Conservation (phyloP, 495 filamentous ascomycete genomes). For the Delitschia confertaspora region DNA sequence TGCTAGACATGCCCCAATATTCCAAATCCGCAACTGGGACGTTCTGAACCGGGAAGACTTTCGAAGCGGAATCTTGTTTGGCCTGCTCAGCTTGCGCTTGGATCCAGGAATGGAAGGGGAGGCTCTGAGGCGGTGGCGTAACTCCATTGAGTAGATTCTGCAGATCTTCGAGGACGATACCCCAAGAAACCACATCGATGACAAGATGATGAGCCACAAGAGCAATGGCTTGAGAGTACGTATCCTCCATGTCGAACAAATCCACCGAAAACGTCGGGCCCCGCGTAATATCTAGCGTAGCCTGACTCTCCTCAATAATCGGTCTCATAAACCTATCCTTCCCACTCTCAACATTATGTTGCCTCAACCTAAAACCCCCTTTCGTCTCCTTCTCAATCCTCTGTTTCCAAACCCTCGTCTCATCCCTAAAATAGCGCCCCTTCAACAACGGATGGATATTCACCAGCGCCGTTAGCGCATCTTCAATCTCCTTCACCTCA, state of each 20-base stretch:
- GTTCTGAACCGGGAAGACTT: constrained; percentile 11
- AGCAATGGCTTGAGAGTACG: constrained; percentile 12
- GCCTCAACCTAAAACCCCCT: constrained; percentile 13
- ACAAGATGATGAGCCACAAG: constrained; percentile 27
- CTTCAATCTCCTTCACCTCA: constrained; percentile 40
- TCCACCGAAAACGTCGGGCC: constrained; percentile 25
- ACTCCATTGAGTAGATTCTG: constrained; percentile 21
- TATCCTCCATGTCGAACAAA: constrained; percentile 18
- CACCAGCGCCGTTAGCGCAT: constrained; percentile 51
- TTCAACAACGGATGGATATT: constrained; percentile 65
- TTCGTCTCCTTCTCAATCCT: constrained; percentile 14
- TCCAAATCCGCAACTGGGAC: constrained; percentile 11
- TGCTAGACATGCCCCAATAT: constrained; percentile 26
- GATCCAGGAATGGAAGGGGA: constrained; percentile 25
- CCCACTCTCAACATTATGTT: constrained; percentile 2
- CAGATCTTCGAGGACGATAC: constrained; percentile 25
- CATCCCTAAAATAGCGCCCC: constrained; percentile 44
- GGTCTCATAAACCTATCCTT: constrained; percentile 1
- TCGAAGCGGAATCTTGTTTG: constrained; percentile 4
- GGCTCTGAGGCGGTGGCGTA: constrained; percentile 14
- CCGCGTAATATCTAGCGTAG: constrained; percentile 14
- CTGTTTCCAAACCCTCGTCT: constrained; percentile 17
- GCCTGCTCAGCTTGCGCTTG: constrained; percentile 18
- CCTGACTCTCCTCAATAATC: constrained; percentile 23
- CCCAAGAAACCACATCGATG: constrained; percentile 28